A percentile compares a stretch with the other conserved stretches of the same genome.
Conservation (phyloP, 768 basidiomycete species). For the Amanita inopinata region DNA sequence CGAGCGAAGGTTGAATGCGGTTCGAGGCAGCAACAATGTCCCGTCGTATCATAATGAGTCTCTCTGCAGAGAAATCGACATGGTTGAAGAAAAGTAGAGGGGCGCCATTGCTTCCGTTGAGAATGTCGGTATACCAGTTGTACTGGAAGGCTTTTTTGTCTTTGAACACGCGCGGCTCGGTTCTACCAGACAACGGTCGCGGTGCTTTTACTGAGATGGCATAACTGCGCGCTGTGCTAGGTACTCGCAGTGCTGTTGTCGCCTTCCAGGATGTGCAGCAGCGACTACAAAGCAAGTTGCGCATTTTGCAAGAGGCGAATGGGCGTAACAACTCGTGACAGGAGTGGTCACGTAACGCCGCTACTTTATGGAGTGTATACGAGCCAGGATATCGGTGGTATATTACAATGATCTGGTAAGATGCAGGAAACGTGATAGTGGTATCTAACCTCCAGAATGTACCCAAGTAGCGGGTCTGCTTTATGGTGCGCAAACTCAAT, state of each 20-base stretch:
- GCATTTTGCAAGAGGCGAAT: neutral
- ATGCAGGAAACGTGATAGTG: too few relatives aligned
- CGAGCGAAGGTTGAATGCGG: slow-evolving; percentile 30
- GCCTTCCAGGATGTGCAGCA: slow-evolving; percentile 18
- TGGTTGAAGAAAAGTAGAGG: slow-evolving; percentile 77
- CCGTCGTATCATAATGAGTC: slow-evolving; percentile 57
- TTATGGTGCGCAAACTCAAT: too few relatives aligned
- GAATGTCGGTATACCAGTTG: slow-evolving; percentile 67
- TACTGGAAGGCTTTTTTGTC: slow-evolving; percentile 77
- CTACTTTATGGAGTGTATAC: too few relatives aligned
- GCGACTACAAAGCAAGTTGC: slow-evolving; percentile 15
- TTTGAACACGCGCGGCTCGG: slow-evolving; percentile 56
- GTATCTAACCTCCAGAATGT: too few relatives aligned
- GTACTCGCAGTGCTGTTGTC: slow-evolving; percentile 15
- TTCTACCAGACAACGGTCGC: slow-evolving; percentile 41
- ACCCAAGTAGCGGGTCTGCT: too few relatives aligned
- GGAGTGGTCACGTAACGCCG: too few relatives aligned
- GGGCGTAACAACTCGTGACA: neutral
- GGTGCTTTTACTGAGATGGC: slow-evolving; percentile 48
- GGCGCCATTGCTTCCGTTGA: slow-evolving; percentile 42
- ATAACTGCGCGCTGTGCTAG: slow-evolving; percentile 32
- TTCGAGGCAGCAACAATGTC: slow-evolving; percentile 53
- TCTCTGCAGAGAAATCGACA: slow-evolving; percentile 59
- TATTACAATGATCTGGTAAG: too few relatives aligned
- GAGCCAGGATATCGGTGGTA: too few relatives aligned